A percentile compares a stretch with the other conserved stretches of the same genome.
Evolutionary conservation across 2,329 filamentous ascomycete species (phyloP).

Genomic region (Colletotrichum godetiae): DNA sequence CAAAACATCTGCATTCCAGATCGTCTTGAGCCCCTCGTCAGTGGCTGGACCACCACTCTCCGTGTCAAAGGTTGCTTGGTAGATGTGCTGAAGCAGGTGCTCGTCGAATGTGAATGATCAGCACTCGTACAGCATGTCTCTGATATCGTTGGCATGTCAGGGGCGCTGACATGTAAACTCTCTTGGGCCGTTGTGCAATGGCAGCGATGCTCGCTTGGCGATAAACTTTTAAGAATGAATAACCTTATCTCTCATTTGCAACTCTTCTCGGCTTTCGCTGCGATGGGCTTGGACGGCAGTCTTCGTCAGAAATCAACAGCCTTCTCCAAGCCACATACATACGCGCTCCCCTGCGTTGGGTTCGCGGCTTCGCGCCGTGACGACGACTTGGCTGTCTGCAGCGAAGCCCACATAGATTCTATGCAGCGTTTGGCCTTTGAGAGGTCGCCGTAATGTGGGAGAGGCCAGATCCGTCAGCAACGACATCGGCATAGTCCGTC

Average conservation of each 20-base stretch:
- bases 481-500: too few species aligned
- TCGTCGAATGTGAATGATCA: background rate
- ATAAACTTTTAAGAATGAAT: background rate
- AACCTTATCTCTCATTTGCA: background rate
- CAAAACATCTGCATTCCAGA: constrained; percentile 4
- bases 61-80: background rate
- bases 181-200: background rate
- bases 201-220: background rate
- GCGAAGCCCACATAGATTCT: background rate
- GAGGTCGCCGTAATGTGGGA: too few species aligned
- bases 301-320: background rate
- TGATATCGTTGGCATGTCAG: constrained; percentile 5
- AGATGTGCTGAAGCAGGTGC: background rate
- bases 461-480: too few species aligned
- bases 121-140: background rate
- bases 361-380: background rate
- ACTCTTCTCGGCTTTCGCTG: background rate
- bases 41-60: background rate
- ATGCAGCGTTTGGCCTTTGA: too few species aligned
- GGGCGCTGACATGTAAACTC: background rate
- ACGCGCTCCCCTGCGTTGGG: background rate
- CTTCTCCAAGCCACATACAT: background rate
- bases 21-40: background rate
- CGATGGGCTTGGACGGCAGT: background rate
- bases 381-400: background rate